Evolutionary conservation across 345 rosid species (phyloP).

Genomic region (Kandelia obovata): DNA sequence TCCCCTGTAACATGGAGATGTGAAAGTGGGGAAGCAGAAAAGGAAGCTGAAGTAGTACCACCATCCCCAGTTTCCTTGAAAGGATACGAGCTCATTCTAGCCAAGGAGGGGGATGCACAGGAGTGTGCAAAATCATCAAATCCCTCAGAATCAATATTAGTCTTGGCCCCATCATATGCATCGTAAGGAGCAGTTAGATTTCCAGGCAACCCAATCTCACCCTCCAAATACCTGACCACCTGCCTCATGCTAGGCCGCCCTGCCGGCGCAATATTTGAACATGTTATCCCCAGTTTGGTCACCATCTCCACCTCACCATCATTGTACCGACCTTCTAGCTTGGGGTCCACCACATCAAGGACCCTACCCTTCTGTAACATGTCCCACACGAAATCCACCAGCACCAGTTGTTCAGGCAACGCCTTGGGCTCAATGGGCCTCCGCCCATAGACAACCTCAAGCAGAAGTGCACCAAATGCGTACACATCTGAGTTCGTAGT

Average conservation of each 20-base stretch:
- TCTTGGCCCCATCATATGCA: constrained; percentile 1
- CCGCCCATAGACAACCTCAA: constrained; percentile 23
- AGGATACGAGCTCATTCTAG: constrained; percentile 23
- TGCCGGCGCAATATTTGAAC: constrained; percentile 10
- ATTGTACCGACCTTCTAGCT: constrained; percentile 10
- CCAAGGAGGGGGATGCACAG: constrained; percentile 36
- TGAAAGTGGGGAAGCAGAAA: constrained; percentile 38
- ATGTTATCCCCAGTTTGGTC: constrained; percentile 19
- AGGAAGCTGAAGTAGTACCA: constrained; percentile 23
- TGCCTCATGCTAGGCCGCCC: constrained; percentile 23
- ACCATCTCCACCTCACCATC: constrained; percentile 15
- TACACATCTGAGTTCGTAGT: constrained; percentile 22
- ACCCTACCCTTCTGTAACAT: constrained; percentile 6
- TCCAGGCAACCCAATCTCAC: constrained; percentile 12
- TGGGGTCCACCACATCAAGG: constrained; percentile 15
- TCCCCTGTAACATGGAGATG: constrained; percentile 17
- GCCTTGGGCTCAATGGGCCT: constrained; percentile 20
- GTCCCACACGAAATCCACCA: constrained; percentile 28
- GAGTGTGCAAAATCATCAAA: constrained; percentile 35
- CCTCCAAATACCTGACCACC: constrained; percentile 19
- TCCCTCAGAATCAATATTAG: constrained; percentile 10
- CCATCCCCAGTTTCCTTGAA: constrained; percentile 19
- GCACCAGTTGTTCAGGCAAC: constrained; percentile 14
- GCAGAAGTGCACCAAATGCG: constrained; percentile 26
- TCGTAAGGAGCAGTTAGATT: constrained; percentile 3